Percentiles rank a stretch among this genome's conserved stretches.
Conservation (phyloP, 306 rosid genomes). For the Quercus engelmannii region DNA sequence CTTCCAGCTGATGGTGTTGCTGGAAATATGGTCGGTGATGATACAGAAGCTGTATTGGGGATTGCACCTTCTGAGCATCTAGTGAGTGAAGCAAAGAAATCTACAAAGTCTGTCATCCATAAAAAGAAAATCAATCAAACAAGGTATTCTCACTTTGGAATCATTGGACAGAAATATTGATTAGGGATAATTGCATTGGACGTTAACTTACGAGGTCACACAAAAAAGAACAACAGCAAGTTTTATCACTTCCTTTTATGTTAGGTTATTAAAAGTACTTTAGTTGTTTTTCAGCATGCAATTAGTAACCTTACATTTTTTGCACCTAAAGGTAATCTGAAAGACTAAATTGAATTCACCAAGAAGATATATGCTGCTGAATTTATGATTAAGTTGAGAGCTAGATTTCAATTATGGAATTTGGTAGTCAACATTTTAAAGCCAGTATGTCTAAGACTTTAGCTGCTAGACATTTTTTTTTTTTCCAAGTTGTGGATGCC, state of each 20-base stretch:
- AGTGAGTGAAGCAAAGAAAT: conserved; percentile 27
- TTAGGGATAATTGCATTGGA: conserved; percentile 11
- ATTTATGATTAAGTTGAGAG: neutral
- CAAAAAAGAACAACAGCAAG: neutral
- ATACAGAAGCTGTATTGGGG: conserved; percentile 37
- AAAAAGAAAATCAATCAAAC: conserved; percentile 31
- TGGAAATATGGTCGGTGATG: conserved; percentile 42
- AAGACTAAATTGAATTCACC: neutral
- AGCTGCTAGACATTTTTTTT: neutral
- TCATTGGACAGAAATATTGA: conserved; percentile 10
- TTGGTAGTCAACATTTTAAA: neutral
- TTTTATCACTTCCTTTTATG: no score
- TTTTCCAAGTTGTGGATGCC: neutral
- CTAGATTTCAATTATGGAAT: neutral
- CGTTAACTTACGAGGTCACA: neutral
- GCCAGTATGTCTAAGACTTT: neutral
- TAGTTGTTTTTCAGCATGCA: no score
- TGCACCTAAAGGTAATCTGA: neutral
- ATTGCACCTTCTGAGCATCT: conserved; percentile 28
- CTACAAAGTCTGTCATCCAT: conserved; percentile 23
- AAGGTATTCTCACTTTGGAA: conserved; percentile 47
- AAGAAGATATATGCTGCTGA: neutral
- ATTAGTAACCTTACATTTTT: neutral
- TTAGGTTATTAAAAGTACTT: no score
- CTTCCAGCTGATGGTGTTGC: conserved; percentile 51